Conservation (phyloP, 129 eudicot species). For the Centella asiatica region DNA sequence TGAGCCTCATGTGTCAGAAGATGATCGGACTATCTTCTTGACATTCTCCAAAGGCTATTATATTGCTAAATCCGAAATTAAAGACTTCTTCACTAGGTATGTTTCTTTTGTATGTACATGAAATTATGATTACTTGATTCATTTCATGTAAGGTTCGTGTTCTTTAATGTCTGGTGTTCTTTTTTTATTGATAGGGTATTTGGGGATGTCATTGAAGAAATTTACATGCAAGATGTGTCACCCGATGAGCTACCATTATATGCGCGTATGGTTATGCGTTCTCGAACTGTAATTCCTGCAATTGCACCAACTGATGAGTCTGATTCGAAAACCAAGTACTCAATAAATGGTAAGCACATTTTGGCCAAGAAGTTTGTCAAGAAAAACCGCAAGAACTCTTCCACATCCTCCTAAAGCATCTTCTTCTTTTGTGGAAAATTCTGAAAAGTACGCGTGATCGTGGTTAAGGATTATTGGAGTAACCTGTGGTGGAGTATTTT, state of each 20-base stretch:
- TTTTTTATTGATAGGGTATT: conserved; percentile 16
- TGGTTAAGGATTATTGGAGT: no score
- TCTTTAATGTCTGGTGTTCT: background rate
- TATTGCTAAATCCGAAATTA: conserved; percentile 26
- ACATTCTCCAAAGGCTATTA: conserved; percentile 45
- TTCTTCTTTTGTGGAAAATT: no score
- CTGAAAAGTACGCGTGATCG: no score
- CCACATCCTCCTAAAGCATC: no score
- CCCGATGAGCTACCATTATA: conserved; percentile 18
- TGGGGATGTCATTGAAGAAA: conserved; percentile 33
- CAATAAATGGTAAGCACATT: conserved; percentile 17
- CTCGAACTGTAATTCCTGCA: conserved; percentile 1
- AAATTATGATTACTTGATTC: background rate
- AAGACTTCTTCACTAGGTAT: conserved; percentile 31
- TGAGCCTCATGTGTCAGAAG: conserved; percentile 9
- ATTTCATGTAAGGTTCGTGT: no score
- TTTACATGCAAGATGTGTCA: conserved; percentile 31
- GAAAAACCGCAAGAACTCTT: no score
- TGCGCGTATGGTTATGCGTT: conserved; percentile 34
- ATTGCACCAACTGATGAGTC: conserved; percentile 14
- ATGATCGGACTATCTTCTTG: conserved; percentile 41
- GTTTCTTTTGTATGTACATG: no score
- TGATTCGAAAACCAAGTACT: conserved; percentile 8
- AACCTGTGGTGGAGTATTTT: no score
- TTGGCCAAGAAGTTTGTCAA: no score